phyloP scores from a whole-genome alignment of 768 basidiomycete species.

The Mycena rebaudengoi region DNA sequence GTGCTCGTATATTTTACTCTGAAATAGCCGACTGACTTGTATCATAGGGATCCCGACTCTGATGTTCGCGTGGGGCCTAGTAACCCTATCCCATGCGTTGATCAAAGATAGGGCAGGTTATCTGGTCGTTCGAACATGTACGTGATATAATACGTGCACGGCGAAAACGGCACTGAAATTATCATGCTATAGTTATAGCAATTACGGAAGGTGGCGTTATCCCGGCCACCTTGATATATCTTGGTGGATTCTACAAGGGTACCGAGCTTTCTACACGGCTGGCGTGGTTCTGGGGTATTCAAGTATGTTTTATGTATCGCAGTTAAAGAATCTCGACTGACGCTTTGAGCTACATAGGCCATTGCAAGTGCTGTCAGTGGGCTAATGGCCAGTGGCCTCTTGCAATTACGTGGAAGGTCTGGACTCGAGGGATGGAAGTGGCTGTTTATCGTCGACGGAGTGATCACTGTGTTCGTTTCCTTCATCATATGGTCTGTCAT shows the following conservation, averaged over 20 bases:
- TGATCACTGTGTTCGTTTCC: conserved; percentile 45
- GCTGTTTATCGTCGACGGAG: conserved; percentile 50
- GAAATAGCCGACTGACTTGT: background rate
- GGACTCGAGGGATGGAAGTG: conserved; percentile 53
- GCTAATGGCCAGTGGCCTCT: conserved; percentile 49
- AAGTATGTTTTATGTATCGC: conserved; percentile 14
- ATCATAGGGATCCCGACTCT: conserved; percentile 46
- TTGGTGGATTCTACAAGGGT: conserved; percentile 52
- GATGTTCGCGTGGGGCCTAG: conserved; percentile 52
- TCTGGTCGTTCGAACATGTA: conserved; percentile 46
- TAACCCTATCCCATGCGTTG: conserved; percentile 45
- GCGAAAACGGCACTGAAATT: background rate
- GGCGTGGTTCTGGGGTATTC: conserved; percentile 54
- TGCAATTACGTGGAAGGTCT: conserved; percentile 43
- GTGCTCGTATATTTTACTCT: background rate
- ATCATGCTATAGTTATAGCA: conserved; percentile 42
- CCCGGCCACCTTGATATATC: conserved; percentile 50
- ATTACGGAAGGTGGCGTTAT: conserved; percentile 53
- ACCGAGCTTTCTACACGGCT: conserved; percentile 52
- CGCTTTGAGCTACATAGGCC: conserved; percentile 4
- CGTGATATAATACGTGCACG: background rate
- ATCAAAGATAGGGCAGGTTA: conserved; percentile 47
- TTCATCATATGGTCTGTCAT: conserved; percentile 40
- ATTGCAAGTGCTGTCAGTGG: conserved; percentile 51
- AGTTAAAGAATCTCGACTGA: background rate